Conservation (phyloP, 352 stramenopile genomes). For the Phytopythium helicoides region DNA sequence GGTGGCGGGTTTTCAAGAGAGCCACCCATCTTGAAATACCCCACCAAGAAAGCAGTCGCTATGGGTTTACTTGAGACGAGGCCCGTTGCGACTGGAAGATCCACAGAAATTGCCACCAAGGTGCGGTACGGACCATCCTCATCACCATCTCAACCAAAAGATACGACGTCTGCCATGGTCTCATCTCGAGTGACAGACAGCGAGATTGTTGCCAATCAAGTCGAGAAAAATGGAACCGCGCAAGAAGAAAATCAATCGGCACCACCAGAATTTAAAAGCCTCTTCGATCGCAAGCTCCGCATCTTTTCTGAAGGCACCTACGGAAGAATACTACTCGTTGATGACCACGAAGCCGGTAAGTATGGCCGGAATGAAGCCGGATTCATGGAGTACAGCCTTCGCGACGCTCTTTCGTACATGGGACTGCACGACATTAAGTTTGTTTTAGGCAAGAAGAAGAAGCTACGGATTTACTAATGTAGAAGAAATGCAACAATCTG, state of each 20-base stretch:
- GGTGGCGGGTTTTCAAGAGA: constrained; percentile 22
- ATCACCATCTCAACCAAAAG: background rate
- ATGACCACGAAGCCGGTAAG: constrained; percentile 19
- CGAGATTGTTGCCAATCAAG: background rate
- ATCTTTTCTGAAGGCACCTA: constrained; percentile 18
- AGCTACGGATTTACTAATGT: constrained; percentile 7
- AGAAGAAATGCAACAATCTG: no score
- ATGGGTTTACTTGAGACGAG: constrained; percentile 23
- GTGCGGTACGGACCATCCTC: background rate
- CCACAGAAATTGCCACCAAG: constrained; percentile 5
- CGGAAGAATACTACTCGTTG: constrained; percentile 23
- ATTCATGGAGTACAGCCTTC: constrained; percentile 21
- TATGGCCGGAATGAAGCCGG: constrained; percentile 9
- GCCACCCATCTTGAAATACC: constrained; percentile 11
- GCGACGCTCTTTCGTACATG: constrained; percentile 25
- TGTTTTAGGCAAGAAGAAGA: constrained; percentile 14
- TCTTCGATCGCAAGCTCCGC: constrained; percentile 27
- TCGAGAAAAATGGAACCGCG: background rate
- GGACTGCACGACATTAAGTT: constrained; percentile 34
- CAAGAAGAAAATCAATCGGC: background rate
- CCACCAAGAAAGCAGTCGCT: constrained; percentile 21
- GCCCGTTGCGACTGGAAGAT: background rate
- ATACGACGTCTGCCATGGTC: background rate
- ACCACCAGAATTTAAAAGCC: constrained; percentile 10
- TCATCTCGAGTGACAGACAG: background rate